These are phyloP conservation scores for Epichloe brachyelytri DNA, from an alignment of 2,329 filamentous ascomycete genomes.

Conservation along the genomic window DNA sequence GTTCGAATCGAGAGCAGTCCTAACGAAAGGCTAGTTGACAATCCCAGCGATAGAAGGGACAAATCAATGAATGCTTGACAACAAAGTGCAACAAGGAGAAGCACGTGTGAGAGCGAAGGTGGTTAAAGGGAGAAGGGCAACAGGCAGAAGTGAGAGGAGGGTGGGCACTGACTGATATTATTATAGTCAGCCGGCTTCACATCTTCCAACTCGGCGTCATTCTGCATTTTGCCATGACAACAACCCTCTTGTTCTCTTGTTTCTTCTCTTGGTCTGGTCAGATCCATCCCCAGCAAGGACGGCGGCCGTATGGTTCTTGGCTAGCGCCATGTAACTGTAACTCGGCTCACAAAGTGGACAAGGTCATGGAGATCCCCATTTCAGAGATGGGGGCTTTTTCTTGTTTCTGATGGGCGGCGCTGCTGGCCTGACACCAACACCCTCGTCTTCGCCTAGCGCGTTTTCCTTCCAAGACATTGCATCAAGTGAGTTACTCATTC, in stretches of 20 bases:
- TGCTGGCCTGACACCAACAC: not conserved
- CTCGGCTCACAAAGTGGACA: not conserved
- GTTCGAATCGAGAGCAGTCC: not conserved
- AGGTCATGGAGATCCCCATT: slow-evolving; percentile 5
- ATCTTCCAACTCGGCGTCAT: not conserved
- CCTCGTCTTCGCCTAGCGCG: not conserved
- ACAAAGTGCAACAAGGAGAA: slow-evolving; percentile 2
- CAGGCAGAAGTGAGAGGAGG: not conserved
- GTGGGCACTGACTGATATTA: slow-evolving; percentile 1
- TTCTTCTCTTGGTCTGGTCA: no score
- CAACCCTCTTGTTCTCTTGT: not conserved
- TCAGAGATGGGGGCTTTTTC: not conserved
- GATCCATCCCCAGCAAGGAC: slow-evolving; percentile 1
- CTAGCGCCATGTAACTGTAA: slow-evolving; percentile 2
- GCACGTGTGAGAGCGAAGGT: slow-evolving; percentile 7
- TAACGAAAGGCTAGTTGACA: slow-evolving; percentile 5
- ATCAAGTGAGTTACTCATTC: not conserved
- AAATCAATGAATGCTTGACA: slow-evolving; percentile 17
- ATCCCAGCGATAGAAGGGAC: slow-evolving; percentile 19
- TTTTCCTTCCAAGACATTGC: not conserved
- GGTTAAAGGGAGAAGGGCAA: not conserved
- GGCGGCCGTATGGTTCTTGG: not conserved
- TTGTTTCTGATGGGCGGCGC: no score
- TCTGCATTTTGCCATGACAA: not conserved
- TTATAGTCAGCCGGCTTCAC: slow-evolving; percentile 6